phyloP scores from a whole-genome alignment of 441 rosid genomes.

The Gossypium lobatum region DNA sequence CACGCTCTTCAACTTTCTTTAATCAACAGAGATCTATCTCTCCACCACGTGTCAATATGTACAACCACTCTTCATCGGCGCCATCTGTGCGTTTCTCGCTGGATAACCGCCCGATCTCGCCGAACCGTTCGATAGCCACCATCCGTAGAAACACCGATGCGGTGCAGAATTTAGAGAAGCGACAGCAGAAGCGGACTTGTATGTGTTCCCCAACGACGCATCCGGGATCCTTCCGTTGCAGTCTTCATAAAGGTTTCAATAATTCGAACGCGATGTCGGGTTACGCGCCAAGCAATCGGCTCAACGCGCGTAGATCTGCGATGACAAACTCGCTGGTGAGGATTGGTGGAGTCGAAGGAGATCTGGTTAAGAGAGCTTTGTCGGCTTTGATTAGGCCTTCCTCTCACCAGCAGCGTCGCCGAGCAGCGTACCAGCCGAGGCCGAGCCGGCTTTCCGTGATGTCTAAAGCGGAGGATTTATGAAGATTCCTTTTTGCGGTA shows the following conservation, averaged over 20 bases:
- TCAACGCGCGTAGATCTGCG: slow-evolving; percentile 40
- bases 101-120: slow-evolving; percentile 33
- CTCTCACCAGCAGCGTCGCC: slow-evolving; percentile 42
- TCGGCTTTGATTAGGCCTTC: slow-evolving; percentile 44
- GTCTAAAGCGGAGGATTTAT: slow-evolving; percentile 34
- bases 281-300: slow-evolving; percentile 30
- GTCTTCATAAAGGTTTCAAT: slow-evolving; percentile 35
- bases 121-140: slow-evolving; percentile 26
- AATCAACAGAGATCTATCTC: slow-evolving; percentile 35
- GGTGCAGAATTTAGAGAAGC: slow-evolving; percentile 16
- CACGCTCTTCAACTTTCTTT: slow-evolving; percentile 36
- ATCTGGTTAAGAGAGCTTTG: slow-evolving; percentile 40
- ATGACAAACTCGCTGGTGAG: slow-evolving; percentile 47
- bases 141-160: slow-evolving; percentile 18
- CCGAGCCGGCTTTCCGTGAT: slow-evolving; percentile 40
- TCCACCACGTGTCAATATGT: slow-evolving; percentile 45
- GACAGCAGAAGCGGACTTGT: slow-evolving; percentile 31
- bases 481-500: background rate
- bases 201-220: slow-evolving; percentile 50
- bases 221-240: slow-evolving; percentile 50
- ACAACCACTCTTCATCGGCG: slow-evolving; percentile 20
- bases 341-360: slow-evolving; percentile 49
- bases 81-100: slow-evolving; percentile 31
- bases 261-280: slow-evolving; percentile 5
- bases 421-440: slow-evolving; percentile 30